Base-by-base conservation (phyloP, 352 stramenopile genomes). In the Peronospora belbahrii region DNA sequence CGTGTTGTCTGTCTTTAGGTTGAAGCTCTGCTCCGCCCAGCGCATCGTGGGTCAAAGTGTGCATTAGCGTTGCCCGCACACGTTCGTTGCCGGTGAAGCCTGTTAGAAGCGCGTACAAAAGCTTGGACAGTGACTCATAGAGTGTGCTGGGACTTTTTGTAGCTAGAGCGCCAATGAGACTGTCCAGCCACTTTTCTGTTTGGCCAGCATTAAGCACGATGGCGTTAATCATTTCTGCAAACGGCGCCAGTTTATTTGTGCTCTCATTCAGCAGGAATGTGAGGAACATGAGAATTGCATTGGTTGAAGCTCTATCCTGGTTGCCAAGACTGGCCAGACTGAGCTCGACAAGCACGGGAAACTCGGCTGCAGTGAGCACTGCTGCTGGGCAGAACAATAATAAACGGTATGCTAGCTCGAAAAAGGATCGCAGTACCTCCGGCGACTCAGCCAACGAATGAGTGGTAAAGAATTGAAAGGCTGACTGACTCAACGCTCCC, bases 331-430 rank as follows among this genome's bases (percentile, higher is more conserved):
- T 84, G 7, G 70, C 70, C 31, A 77, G 43, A 40, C 62, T 65
- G n/a, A 88, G 57, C 32, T 84, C 69, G 8, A 85, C 55, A 11
- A 85, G 59, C 22, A 83, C 65, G 0, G 67, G 57, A 40, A 88
- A 83, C 32, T 84, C 76, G 9, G 48, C 44, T 22, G 65, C 67
- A 20, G 68, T 70, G 17, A 88, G 48, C 30, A 88, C 59, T 4
- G 76, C 76, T 3, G 65, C 67, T 4, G 76, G 73, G n/a, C 76
- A 88, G 32, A 82, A 88, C 3, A 88, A 42, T 40, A 84, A 49
- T 33, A 83, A 85, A 6, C 76, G 73, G 38, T 88, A 88, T 8
- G 62, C 67, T 13, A 88, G 59, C 37, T 84, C 73, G 33, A 71
- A 88, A 56, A 85, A 77, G 4, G 73, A 74, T 8, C 70, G 73